Base-by-base conservation (phyloP, 306 rosid species). In the Trifolium dubium region DNA sequence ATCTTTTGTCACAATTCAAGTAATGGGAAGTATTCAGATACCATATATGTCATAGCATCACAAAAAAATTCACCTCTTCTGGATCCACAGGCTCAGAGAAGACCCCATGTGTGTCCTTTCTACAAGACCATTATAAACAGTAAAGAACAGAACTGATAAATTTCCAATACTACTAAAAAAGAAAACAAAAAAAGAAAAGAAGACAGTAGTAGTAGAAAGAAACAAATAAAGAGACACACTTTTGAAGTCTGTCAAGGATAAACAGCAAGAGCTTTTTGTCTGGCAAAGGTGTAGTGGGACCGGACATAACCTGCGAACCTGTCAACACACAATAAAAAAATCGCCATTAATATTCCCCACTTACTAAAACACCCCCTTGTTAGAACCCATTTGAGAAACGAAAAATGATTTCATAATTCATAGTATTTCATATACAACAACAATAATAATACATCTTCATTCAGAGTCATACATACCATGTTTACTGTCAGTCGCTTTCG, bases 251-350 rank as follows among this genome's bases (percentile, higher is more conserved):
- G 82, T 93, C 97, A 79, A 93, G 97, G 85, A 93, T 88, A 91
- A 93, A 89, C 88, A 91, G 80, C 91, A 93, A 77, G 91, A 93
- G 92, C 98, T 93, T 93, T 91, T 91, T 93, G 94, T 93, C 96
- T 80, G 97, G 98, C 95, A 94, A 94, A 88, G 94, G 81, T 69
- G 92, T 88, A 78, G 97, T 91, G 98, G 98, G 98, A 80, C 98
- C 98, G 71, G 90, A 84, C 82, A 88, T 90, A 72, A 78, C 89
- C 97, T 84, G 91, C 83, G 83, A 84, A 83, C 86, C 98, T 94
- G 91, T 82, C 92, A 90, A 91, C 83, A 82, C 78, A 82, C 56
- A 83, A 78, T 81, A 82, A 78, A 79, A 79, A 82, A 81, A 72
- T 81, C 84, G 78, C 80, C 82, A 83, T 64, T 79, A 67, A 84